Evolutionary conservation across 208 protist genomes (phyloP), one percentile per base, ranked within the genome.

Genomic region (Novymonas esmeraldas): DNA sequence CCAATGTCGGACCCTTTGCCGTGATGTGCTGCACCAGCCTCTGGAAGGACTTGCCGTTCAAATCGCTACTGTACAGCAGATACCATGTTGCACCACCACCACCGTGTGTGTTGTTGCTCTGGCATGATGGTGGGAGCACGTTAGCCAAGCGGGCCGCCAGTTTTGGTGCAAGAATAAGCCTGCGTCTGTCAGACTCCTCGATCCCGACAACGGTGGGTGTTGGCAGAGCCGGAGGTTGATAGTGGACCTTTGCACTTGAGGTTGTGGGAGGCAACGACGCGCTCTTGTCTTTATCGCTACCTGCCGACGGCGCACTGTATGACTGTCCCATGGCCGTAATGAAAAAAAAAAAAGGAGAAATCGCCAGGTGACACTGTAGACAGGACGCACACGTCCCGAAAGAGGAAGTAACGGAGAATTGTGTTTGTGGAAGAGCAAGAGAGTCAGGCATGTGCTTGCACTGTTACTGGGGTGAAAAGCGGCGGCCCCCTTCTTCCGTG

Each of bases 41-140:
- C 49, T 88, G 78, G 76, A 93, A 93, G 5, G 87, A 93, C 26
- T 84, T 84, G 1, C 83, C 87, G 55, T 90, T 60, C 11, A 83
- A 59, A n/a, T 60, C 18, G 69, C 76, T 90, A 63, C 70, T 87
- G 56, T 85, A 93, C 10, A 93, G 29, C 13, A 89, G 50, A 51
- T 81, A 82, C 87, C 87, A 93, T 41, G 80, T 69, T 11, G 72
- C 38, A 0, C 26, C n/a, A 0, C 42, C 34, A 6, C 48, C 34
- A 28, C 56, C n/a, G n/a, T n/a, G n/a, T n/a, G n/a, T 50, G n/a
- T 50, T 52, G 10, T 46, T 45, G 24, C 66, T 50, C 34, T 62
- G 62, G 48, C 70, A 86, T 9, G 58, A 81, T 5, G 54, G 7
- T 33, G 85, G 79, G 11, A 91, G 36, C 13, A 58, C 54, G 41